Evolutionary conservation across 2,329 filamentous ascomycete genomes (phyloP), one percentile per base, ranked within the genome.

Genomic region (Ciborinia camelliae): DNA sequence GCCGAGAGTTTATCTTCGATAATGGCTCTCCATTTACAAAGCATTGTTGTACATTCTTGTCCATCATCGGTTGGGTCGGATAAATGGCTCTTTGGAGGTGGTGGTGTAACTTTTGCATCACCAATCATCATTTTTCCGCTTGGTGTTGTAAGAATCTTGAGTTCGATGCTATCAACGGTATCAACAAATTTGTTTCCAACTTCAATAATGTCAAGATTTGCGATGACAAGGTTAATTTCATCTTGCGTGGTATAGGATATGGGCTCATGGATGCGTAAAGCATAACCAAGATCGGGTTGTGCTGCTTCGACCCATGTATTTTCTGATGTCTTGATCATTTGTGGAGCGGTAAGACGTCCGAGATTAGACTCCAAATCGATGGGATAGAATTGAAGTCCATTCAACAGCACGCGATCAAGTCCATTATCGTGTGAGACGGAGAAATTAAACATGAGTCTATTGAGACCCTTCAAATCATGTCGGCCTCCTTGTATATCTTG

Each of bases 91-190:
- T 69, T 76, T 9, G 52, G 23, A 32, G 61, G 26, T 73, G 68
- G 75, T 32, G 65, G 64, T 20, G 50, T 51, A 18, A 70, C 75
- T 59, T 80, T 75, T 48, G 85, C 76, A 50, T 77, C 76, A 51
- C 77, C 80, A 68, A 90, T 84, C 74, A 84, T 75, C 45, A 90
- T 77, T 57, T 83, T 81, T 62, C 81, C 81, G 20, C 76, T 76
- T 4, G 81, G 79, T 0, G 83, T 84, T 78, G 87, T 84, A 74
- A 91, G 79, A 23, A 91, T 78, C 70, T 83, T 84, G 53, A 90
- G 78, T 53, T 83, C 81, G 65, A 91, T 79, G 35, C 77, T 77
- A 45, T 84, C 81, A 30, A 87, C 78, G 30, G 77, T 80, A 52
- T 83, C 77, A 63, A 89, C 75, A 65, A 86, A 85, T 51, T 79